phyloP scores from a whole-genome alignment of 805 yeast genomes.

The Blastobotrys terrestris region DNA sequence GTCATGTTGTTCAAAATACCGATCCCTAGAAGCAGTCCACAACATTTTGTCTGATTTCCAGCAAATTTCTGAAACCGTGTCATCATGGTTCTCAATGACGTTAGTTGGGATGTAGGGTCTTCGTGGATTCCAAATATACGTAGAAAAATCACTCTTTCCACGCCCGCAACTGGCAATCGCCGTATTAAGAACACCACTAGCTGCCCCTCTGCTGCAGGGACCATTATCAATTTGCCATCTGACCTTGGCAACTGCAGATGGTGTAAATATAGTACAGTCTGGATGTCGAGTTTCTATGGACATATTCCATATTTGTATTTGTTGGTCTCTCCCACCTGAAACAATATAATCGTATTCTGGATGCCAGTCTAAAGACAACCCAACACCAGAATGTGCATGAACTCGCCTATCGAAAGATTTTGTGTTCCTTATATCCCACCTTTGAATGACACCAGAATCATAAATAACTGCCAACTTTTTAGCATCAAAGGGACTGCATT shows the following conservation, averaged over 20 bases:
- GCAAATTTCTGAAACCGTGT: conserved; percentile 50
- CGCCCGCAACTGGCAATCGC: conserved; percentile 64
- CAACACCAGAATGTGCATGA: conserved; percentile 90
- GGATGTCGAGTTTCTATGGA: conserved; percentile 43
- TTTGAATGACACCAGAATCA: conserved; percentile 82
- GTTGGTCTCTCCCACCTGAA: conserved; percentile 91
- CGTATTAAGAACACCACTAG: conserved; percentile 20
- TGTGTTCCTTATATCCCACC: conserved; percentile 79
- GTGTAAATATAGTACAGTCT: conserved; percentile 63
- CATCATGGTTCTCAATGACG: conserved; percentile 43
- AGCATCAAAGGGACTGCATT: conserved; percentile 49
- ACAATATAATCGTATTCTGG: conserved; percentile 73
- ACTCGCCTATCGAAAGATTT: conserved; percentile 57
- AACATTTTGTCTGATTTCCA: conserved; percentile 44
- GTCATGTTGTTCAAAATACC: conserved; percentile 43
- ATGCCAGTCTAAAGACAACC: conserved; percentile 82
- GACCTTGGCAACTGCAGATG: conserved; percentile 73
- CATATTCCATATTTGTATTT: conserved; percentile 71
- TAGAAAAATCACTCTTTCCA: conserved; percentile 56
- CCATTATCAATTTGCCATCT: conserved; percentile 52
- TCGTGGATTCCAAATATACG: conserved; percentile 62
- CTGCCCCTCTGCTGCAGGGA: not conserved
- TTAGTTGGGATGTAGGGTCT: conserved; percentile 68
- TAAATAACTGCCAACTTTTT: conserved; percentile 68
- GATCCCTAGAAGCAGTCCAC: conserved; percentile 49